These are phyloP conservation scores for Cytospora piceicola DNA, from an alignment of 2,329 filamentous ascomycete genomes.

Conservation along the genomic window DNA sequence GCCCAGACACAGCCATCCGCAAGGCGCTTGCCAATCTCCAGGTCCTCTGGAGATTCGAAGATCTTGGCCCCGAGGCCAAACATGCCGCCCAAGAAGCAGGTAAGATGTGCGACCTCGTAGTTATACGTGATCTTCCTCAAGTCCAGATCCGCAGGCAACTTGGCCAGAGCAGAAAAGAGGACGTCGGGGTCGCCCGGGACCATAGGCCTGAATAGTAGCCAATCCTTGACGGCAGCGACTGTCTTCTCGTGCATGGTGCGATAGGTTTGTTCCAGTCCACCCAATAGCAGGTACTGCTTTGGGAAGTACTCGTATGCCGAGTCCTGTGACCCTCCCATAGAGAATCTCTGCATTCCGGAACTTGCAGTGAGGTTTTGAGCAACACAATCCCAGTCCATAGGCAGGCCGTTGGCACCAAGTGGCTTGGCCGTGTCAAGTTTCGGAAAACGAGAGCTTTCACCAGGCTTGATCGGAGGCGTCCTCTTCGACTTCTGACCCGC, in stretches of 20 bases:
- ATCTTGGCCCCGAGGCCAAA: constrained; percentile 67
- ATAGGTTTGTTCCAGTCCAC: constrained; percentile 75
- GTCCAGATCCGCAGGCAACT: constrained; percentile 48
- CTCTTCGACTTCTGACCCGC: background rate
- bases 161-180: constrained; percentile 72
- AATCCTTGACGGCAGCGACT: constrained; percentile 69
- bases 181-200: constrained; percentile 67
- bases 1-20: constrained; percentile 73
- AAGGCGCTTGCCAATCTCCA: constrained; percentile 67
- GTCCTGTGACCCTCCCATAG: constrained; percentile 69
- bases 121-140: constrained; percentile 41
- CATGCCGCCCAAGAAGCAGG: constrained; percentile 74
- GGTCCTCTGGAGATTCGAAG: constrained; percentile 60
- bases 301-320: constrained; percentile 74
- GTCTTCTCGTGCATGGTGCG: constrained; percentile 71
- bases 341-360: constrained; percentile 52
- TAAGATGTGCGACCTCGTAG: constrained; percentile 67
- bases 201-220: constrained; percentile 80
- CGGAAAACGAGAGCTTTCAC: constrained; percentile 7
- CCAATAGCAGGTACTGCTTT: constrained; percentile 76
- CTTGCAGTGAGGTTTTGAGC: constrained; percentile 61
- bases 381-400: constrained; percentile 53
- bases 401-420: constrained; percentile 41
- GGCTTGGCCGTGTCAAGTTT: constrained; percentile 31
- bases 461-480: background rate